phyloP scores from a whole-genome alignment of 106 monocot genomes.

The Dendrobium nobile region DNA sequence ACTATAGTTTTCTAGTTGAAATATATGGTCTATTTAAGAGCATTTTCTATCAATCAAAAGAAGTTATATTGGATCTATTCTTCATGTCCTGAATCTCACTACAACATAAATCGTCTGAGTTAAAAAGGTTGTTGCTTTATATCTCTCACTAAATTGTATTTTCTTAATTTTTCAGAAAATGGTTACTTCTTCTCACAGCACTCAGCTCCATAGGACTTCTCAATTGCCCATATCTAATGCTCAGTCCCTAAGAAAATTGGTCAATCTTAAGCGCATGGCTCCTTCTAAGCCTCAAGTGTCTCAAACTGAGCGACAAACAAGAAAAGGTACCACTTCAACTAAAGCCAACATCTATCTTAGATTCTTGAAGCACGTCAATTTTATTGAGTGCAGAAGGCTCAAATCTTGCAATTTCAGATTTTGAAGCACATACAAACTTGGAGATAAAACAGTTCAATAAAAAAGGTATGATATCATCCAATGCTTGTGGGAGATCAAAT shows the following conservation, averaged over 20 bases:
- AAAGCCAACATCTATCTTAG: conserved; percentile 4
- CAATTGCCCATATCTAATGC: conserved; percentile 14
- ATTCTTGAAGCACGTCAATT: conserved; percentile 1
- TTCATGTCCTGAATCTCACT: not conserved
- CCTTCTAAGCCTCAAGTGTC: conserved; percentile 14
- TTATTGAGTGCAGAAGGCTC: conserved; percentile 3
- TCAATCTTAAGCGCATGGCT: conserved; percentile 1
- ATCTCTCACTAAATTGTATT: not conserved
- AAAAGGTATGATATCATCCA: not conserved
- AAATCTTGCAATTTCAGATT: not conserved
- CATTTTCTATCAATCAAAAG: not conserved
- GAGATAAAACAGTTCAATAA: not conserved
- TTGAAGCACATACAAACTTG: conserved; percentile 5
- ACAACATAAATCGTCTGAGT: not conserved
- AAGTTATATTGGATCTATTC: not conserved
- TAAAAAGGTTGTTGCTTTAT: not conserved
- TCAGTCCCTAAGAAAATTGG: conserved; percentile 11
- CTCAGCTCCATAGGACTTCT: conserved; percentile 17
- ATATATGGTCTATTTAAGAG: not conserved
- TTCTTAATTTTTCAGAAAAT: conserved; percentile 28
- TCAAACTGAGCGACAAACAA: conserved; percentile 10
- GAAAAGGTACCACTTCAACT: conserved; percentile 6
- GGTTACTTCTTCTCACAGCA: conserved; percentile 16
- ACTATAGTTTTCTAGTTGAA: not conserved
- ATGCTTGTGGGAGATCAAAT: conserved; percentile 10